These are phyloP conservation scores for Yarrowia deformans DNA, from an alignment of 805 yeast genomes.

Conservation along the genomic window DNA sequence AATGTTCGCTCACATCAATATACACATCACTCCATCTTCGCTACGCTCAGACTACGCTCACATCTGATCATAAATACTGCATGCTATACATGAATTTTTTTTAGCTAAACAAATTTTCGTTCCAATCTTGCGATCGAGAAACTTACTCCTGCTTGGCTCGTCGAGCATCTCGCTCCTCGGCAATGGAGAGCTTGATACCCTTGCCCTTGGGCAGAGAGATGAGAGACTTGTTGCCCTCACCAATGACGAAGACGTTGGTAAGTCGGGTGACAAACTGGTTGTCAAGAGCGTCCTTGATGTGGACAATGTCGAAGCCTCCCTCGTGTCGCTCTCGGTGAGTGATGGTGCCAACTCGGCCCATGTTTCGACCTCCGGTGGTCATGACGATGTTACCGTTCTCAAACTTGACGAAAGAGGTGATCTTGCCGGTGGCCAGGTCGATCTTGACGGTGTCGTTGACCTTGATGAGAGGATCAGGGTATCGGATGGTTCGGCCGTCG, in stretches of 20 bases:
- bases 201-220: conserved; percentile 98
- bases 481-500: conserved; percentile 99
- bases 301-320: conserved; percentile 97
- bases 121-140: neutral
- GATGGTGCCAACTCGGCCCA: conserved; percentile 97
- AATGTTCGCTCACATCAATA: too few species aligned
- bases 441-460: conserved; percentile 98
- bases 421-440: conserved; percentile 95
- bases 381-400: conserved; percentile 91
- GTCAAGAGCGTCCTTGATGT: conserved; percentile 93
- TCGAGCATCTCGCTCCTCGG: conserved; percentile 99
- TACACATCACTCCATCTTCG: too few species aligned
- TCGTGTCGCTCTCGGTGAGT: conserved; percentile 97
- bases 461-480: conserved; percentile 97
- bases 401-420: conserved; percentile 85
- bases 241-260: conserved; percentile 90
- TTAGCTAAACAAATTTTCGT: neutral
- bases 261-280: conserved; percentile 96
- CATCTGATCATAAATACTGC: neutral
- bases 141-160: conserved; percentile 52
- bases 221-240: conserved; percentile 94
- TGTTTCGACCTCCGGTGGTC: conserved; percentile 98
- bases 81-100: conserved; percentile 20
- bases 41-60: too few species aligned
- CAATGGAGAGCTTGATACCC: conserved; percentile 94